Conservation (phyloP, 139 green algal species). For the Mychonastes homosphaera region DNA sequence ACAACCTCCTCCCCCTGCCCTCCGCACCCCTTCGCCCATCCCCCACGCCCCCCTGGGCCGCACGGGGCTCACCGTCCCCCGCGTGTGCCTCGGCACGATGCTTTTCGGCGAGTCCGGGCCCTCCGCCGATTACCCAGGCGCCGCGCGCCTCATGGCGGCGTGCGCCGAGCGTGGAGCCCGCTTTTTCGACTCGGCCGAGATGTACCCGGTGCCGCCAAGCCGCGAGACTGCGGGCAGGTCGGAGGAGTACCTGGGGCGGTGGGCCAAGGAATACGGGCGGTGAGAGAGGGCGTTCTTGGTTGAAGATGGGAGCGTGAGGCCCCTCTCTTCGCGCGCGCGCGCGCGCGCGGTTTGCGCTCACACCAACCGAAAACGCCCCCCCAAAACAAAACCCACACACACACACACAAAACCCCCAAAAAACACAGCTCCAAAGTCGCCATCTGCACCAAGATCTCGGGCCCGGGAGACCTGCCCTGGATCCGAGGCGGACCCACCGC, state of each 20-base stretch:
- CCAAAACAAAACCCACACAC: not conserved
- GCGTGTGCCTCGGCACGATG: conserved; percentile 70
- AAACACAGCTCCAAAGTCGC: conserved; percentile 15
- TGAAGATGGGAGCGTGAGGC: not conserved
- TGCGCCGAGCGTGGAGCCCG: conserved; percentile 60
- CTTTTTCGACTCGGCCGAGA: conserved; percentile 86
- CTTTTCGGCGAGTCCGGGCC: conserved; percentile 75
- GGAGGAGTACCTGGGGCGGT: conserved; percentile 29
- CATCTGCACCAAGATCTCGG: conserved; percentile 67
- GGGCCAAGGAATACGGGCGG: conserved; percentile 28
- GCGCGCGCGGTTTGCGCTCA: too few species aligned
- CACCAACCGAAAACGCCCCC: too few species aligned
- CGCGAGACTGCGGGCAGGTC: conserved; percentile 26
- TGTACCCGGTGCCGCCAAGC: conserved; percentile 85
- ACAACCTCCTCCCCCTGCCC: not conserved
- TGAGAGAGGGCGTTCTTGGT: not conserved
- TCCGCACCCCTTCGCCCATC: not conserved
- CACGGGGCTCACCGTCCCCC: conserved; percentile 24
- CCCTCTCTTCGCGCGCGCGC: too few species aligned
- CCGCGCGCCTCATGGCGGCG: conserved; percentile 34
- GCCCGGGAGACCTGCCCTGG: conserved; percentile 73
- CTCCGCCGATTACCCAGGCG: conserved; percentile 13
- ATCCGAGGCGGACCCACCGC: conserved; percentile 53
- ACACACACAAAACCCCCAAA: not conserved
- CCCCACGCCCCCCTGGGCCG: conserved; percentile 17